Evolutionary conservation across 1,284 basidiomycete species (phyloP), one percentile per base, ranked within the genome.

Genomic region (Trichosporon faecale): DNA sequence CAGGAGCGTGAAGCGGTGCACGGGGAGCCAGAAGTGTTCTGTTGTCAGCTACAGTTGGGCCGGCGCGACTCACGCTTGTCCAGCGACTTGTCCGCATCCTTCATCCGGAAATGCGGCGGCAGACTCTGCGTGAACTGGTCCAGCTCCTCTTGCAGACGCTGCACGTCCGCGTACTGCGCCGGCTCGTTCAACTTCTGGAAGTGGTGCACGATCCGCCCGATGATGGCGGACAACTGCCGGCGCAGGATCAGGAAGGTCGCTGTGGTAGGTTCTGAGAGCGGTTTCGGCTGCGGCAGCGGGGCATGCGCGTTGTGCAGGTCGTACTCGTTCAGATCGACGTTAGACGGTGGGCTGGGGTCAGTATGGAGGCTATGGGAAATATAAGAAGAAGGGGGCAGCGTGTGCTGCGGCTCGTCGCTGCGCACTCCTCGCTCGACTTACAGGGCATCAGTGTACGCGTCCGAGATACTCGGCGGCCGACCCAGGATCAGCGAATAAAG

Each of bases 171-270:
- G 80, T 97, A 97, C 77, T 93, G 91, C 66, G 90, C 91, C 66
- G 88, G 88, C 66, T 89, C 88, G 68, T 90, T 88, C 23, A 96
- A 90, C 84, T 94, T 92, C 82, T 98, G 95, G 83, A 95, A 98
- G 82, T 96, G 93, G 78, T 96, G 94, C 63, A 94, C 94, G 77
- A 98, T 94, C 57, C 90, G 89, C 29, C 95, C 95, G 73, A 95
- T 95, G 71, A 96, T 91, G 63, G 86, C 86, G 21, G 93, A 91
- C 21, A 98, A 87, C 63, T 89, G 87, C 77, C 95, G 91, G 40
- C 95, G 88, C 40, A 98, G 86, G 72, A 96, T 94, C 68, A 94
- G 89, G 80, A 93, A 97, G 0, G 93, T 93, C 85, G 92, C 91
- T 3, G 86, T 87, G 0, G 94, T 97, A 0, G 95, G 94, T 46